Percentiles rank a stretch among this genome's conserved stretches.
These are phyloP conservation scores for Zizania palustris DNA, from an alignment of 202 grass and related monocot species.

Conservation along the genomic window DNA sequence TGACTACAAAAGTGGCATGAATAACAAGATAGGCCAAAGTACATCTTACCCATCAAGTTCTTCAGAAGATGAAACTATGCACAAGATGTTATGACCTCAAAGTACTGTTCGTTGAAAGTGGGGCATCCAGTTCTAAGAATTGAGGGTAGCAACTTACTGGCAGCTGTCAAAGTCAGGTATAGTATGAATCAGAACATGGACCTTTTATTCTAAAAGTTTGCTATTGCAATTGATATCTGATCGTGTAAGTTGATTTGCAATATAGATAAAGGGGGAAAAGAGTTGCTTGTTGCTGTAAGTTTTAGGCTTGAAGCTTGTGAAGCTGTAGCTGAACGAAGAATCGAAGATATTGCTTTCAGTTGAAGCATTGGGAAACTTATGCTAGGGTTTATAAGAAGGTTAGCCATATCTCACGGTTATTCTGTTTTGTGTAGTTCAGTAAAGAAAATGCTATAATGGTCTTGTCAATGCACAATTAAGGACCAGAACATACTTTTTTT, in stretches of 20 bases:
- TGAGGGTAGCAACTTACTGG: constrained; percentile 86
- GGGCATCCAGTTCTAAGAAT: constrained; percentile 90
- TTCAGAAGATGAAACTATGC: constrained; percentile 68
- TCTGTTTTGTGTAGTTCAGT: constrained; percentile 14
- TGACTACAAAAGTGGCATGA: constrained; percentile 49
- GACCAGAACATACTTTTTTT: background rate
- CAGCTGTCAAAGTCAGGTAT: constrained; percentile 88
- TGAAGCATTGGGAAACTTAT: constrained; percentile 90
- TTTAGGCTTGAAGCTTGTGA: constrained; percentile 95
- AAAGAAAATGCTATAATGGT: background rate
- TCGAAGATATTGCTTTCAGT: constrained; percentile 82
- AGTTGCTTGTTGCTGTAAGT: constrained; percentile 93
- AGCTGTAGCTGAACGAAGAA: constrained; percentile 78
- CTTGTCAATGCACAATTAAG: constrained; percentile 20
- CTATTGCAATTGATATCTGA: constrained; percentile 39
- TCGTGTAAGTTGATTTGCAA: constrained; percentile 56
- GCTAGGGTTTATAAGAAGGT: constrained; percentile 96
- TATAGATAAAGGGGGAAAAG: constrained; percentile 82
- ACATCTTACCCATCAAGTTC: constrained; percentile 63
- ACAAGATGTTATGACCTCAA: constrained; percentile 61
- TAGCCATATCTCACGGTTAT: constrained; percentile 8
- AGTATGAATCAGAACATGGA: constrained; percentile 33
- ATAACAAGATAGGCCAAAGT: constrained; percentile 51
- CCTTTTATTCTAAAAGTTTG: constrained; percentile 34
- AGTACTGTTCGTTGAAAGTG: constrained; percentile 84